These are phyloP conservation scores for Nicotiana otophora DNA, from an alignment of 257 asterid genomes.

Conservation along the genomic window DNA sequence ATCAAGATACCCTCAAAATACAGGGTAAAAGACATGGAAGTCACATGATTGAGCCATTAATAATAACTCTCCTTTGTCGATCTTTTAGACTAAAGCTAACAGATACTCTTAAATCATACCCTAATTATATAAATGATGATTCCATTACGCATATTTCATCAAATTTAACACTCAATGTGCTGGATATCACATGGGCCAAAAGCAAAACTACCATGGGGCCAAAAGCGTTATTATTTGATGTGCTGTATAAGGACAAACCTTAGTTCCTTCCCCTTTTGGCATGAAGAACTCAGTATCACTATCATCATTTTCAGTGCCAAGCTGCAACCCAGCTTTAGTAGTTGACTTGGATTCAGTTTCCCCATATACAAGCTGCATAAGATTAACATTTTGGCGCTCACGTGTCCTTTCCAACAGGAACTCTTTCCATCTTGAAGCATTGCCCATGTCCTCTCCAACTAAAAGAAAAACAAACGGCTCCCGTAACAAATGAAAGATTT, in stretches of 20 bases:
- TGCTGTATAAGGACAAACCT: slow-evolving; percentile 38
- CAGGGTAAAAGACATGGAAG: background rate
- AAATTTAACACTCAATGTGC: background rate
- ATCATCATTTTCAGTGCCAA: slow-evolving; percentile 33
- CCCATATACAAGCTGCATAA: slow-evolving; percentile 89
- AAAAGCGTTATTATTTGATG: background rate
- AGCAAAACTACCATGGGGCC: background rate
- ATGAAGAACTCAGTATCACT: slow-evolving; percentile 78
- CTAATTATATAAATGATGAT: background rate
- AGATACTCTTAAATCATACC: background rate
- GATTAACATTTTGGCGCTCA: slow-evolving; percentile 50
- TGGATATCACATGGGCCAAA: slow-evolving; percentile 4
- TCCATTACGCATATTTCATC: background rate
- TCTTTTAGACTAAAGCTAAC: background rate
- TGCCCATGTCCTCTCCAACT: slow-evolving; percentile 59
- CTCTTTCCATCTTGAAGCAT: slow-evolving; percentile 82
- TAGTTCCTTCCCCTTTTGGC: slow-evolving; percentile 80
- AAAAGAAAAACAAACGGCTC: slow-evolving; percentile 17
- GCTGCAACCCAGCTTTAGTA: slow-evolving; percentile 22
- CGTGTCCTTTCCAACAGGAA: slow-evolving; percentile 63
- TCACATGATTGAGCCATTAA: background rate
- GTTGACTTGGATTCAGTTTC: slow-evolving; percentile 38
- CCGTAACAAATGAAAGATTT: background rate
- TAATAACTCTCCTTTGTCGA: background rate
- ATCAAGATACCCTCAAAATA: background rate